Evolutionary conservation across 345 rosid genomes (phyloP), one percentile per base, ranked within the genome.

Genomic region (Salix dunnii): DNA sequence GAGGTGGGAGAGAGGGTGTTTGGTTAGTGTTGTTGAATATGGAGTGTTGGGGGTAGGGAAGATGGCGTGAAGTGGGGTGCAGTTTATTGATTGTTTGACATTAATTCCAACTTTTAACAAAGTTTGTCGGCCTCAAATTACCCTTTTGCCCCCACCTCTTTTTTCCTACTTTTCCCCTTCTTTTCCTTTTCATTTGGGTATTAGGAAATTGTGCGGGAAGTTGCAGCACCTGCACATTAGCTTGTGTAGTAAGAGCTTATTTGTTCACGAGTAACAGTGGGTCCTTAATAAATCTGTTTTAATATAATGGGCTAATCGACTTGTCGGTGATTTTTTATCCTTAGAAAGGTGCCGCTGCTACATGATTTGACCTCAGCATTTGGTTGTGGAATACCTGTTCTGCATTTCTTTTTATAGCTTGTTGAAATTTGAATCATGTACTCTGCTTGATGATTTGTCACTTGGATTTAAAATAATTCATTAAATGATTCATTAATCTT

Each of bases 51-150:
- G 64, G 66, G 23, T 17, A 23, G 63, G 67, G 65, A 25, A 60
- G 79, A 72, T 81, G 68, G 80, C 74, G 84, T 81, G 84, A 72
- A 68, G 78, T 73, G 77, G 80, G 76, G 70, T 67, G 58, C 74
- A 76, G 68, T 67, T 60, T 53, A 23, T 68, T 68, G 49, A 38
- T 60, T 67, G 70, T 73, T 55, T 81, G 80, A 69, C 72, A 48
- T 67, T 69, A 76, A 72, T 71, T 81, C 51, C 61, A 6, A 40
- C 68, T 74, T 76, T 72, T 76, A 46, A 69, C 28, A 68, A 65
- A 71, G 72, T 64, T 23, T 72, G 83, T 80, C 80, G 77, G 74
- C 55, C 28, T 1, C 7, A 60, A 76, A 75, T 46, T 76, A 80
- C 80, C 14, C 9, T 80, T 12, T 27, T 67, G 55, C 64, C 83